Evolutionary conservation across 2,329 filamentous ascomycete species (phyloP).

Genomic region (Fragosphaeria purpurea): DNA sequence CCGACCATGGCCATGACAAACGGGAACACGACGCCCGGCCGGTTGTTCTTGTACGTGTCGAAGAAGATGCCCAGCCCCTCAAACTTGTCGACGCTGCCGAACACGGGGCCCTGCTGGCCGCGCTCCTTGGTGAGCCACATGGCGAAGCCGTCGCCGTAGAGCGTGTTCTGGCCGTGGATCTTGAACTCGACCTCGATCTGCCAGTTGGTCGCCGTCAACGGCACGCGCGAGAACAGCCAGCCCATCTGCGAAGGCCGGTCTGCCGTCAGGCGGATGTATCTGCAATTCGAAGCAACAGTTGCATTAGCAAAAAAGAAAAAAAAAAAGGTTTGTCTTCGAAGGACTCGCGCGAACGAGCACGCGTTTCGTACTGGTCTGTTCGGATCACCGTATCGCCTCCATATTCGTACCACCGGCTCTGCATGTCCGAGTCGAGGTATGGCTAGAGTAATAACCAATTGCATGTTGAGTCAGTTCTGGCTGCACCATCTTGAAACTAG

Average conservation of each 20-base stretch:
- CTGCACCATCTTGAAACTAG: not conserved
- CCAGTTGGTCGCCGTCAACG: slow-evolving; percentile 96
- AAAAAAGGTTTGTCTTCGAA: too few relatives aligned
- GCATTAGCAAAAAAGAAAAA: not conserved
- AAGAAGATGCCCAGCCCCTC: slow-evolving; percentile 93
- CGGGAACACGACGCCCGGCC: slow-evolving; percentile 88
- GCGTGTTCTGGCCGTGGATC: slow-evolving; percentile 76
- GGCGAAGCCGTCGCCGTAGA: slow-evolving; percentile 93
- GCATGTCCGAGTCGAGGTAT: slow-evolving; percentile 95
- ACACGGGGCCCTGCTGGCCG: slow-evolving; percentile 69
- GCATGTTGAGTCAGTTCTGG: too few relatives aligned
- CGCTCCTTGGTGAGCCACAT: slow-evolving; percentile 97
- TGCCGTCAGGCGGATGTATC: slow-evolving; percentile 85
- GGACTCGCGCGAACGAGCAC: too few relatives aligned
- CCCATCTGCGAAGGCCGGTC: slow-evolving; percentile 85
- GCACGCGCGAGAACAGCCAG: slow-evolving; percentile 89
- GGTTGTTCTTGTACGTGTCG: slow-evolving; percentile 99
- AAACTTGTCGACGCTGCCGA: slow-evolving; percentile 79
- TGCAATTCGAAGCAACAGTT: slow-evolving; percentile 23
- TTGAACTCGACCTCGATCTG: slow-evolving; percentile 95
- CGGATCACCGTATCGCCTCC: slow-evolving; percentile 85
- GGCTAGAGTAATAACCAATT: slow-evolving; percentile 44
- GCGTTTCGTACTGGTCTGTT: slow-evolving; percentile 49
- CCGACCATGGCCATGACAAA: slow-evolving; percentile 98
- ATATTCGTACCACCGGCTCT: slow-evolving; percentile 98